phyloP scores from a whole-genome alignment of 495 filamentous ascomycete genomes.

The Chaetomium tenue region DNA sequence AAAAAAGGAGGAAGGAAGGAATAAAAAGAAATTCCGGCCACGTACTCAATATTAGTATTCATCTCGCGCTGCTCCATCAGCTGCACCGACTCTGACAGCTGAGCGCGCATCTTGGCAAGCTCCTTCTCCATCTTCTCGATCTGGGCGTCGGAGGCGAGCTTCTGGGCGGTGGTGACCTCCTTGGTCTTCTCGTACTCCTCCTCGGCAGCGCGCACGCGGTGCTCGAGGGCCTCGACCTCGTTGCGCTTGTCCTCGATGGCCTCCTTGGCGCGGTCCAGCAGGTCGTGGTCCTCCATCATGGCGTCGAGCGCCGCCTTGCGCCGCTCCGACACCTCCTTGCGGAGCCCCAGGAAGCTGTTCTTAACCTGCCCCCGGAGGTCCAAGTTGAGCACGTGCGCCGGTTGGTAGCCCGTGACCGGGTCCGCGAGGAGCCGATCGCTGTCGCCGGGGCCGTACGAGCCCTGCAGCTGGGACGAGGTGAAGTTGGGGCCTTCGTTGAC shows the following conservation, averaged over 20 bases:
- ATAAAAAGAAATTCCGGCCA: slow-evolving; percentile 17
- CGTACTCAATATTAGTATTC: slow-evolving; percentile 91
- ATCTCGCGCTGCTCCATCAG: slow-evolving; percentile 94
- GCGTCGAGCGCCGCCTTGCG: slow-evolving; percentile 76
- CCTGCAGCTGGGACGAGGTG: slow-evolving; percentile 62
- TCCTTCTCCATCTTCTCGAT: slow-evolving; percentile 99
- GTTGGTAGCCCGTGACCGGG: slow-evolving; percentile 79
- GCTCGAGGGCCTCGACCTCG: slow-evolving; percentile 89
- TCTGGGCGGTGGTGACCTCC: slow-evolving; percentile 82
- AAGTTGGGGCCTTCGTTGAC: slow-evolving; percentile 70
- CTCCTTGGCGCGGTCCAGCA: slow-evolving; percentile 89
- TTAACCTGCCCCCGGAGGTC: slow-evolving; percentile 82
- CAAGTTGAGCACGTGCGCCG: slow-evolving; percentile 78
- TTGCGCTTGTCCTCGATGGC: slow-evolving; percentile 89
- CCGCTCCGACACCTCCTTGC: slow-evolving; percentile 85
- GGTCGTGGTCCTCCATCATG: slow-evolving; percentile 86
- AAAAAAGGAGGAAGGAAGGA: neutral
- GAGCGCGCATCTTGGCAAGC: slow-evolving; percentile 82
- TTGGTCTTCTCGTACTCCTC: slow-evolving; percentile 93
- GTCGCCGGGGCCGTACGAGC: slow-evolving; percentile 46
- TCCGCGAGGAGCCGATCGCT: slow-evolving; percentile 73
- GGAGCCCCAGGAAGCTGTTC: slow-evolving; percentile 68
- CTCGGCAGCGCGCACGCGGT: slow-evolving; percentile 76
- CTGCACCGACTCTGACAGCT: slow-evolving; percentile 83
- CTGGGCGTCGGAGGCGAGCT: slow-evolving; percentile 81